phyloP scores from a whole-genome alignment of 2,329 filamentous ascomycete species.

The Epichloe aotearoae region DNA sequence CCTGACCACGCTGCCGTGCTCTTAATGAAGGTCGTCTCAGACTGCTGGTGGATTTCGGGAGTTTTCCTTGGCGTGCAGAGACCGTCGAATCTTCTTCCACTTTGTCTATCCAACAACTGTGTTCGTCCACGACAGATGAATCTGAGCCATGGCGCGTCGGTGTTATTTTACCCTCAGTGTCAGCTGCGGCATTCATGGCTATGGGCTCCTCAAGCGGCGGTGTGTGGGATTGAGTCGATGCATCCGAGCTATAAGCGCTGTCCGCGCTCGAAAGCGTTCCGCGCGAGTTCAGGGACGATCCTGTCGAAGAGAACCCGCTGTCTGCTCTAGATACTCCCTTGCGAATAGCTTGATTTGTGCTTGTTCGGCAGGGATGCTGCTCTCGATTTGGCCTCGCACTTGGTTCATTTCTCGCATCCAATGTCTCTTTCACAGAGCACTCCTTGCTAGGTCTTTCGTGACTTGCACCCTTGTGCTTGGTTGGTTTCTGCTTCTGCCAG shows the following conservation, averaged over 20 bases:
- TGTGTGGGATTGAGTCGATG: slow-evolving; percentile 41
- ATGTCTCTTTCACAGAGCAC: slow-evolving; percentile 17
- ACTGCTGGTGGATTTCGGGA: background rate
- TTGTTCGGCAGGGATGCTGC: background rate
- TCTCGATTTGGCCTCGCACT: slow-evolving; percentile 25
- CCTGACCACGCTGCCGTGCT: background rate
- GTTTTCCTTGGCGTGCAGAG: background rate
- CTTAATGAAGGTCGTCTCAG: background rate
- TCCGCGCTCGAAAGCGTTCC: slow-evolving; percentile 42
- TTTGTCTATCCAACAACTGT: slow-evolving; percentile 11
- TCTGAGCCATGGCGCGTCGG: background rate
- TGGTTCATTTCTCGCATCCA: slow-evolving; percentile 29
- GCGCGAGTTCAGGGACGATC: slow-evolving; percentile 27
- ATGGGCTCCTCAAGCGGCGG: slow-evolving; percentile 17
- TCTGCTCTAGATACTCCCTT: slow-evolving; percentile 22
- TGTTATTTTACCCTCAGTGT: background rate
- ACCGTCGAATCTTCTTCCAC: background rate
- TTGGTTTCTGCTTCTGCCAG: background rate
- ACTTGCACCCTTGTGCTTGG: background rate
- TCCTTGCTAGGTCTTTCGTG: slow-evolving; percentile 10
- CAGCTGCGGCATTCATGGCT: background rate
- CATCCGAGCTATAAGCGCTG: slow-evolving; percentile 48
- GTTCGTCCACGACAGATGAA: background rate
- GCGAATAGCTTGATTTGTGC: slow-evolving; percentile 4
- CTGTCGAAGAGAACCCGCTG: slow-evolving; percentile 36